Percentiles rank a stretch among this genome's conserved stretches.
Evolutionary conservation across 257 asterid species (phyloP).

Genomic region (Paulownia fortunei): DNA sequence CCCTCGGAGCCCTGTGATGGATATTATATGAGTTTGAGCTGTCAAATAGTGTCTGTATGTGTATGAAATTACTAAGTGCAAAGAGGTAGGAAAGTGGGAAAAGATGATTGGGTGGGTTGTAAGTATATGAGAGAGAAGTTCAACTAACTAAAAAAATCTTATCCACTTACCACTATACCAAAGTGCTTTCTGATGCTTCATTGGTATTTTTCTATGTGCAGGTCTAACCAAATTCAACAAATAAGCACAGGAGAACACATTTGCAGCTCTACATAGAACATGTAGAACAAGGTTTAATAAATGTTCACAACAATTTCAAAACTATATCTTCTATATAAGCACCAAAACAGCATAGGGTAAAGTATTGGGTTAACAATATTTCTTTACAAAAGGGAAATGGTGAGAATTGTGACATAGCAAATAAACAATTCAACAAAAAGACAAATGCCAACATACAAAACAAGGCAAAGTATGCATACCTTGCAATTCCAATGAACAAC

Average conservation of each 20-base stretch:
- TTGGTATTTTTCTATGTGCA: constrained; percentile 76
- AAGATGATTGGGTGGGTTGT: neutral
- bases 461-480: constrained; percentile 54
- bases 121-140: constrained; percentile 9
- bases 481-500: constrained; percentile 92
- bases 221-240: constrained; percentile 93
- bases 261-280: constrained; percentile 84
- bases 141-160: constrained; percentile 18
- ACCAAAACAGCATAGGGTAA: constrained; percentile 13
- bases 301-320: constrained; percentile 24
- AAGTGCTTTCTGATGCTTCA: constrained; percentile 97
- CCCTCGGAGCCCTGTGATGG: constrained; percentile 89
- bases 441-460: constrained; percentile 20
- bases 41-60: constrained; percentile 14
- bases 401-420: constrained; percentile 7
- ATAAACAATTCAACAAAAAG: constrained; percentile 8
- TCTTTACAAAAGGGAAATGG: neutral
- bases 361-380: neutral
- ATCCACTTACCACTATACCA: constrained; percentile 92
- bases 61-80: constrained; percentile 8
- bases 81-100: neutral
- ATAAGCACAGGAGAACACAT: constrained; percentile 97
- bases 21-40: constrained; percentile 30
- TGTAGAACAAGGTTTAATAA: constrained; percentile 35
- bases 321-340: constrained; percentile 23